phyloP scores from a whole-genome alignment of 225 moss, liverwort and hornwort genomes.

The Anthoceros angustus region DNA sequence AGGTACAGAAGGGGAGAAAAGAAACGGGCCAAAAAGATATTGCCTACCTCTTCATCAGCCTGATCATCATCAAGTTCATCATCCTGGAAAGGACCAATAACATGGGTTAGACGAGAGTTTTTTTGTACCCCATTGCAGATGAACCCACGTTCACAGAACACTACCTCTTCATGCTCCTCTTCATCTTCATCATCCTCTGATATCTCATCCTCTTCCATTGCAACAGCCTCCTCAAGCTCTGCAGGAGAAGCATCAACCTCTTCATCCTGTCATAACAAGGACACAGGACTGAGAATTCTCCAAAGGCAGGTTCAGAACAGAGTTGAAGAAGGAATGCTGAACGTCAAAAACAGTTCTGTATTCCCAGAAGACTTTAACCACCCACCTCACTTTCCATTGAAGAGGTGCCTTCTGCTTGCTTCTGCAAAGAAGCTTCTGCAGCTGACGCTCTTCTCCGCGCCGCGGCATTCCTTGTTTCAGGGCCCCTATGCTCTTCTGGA shows the following conservation, averaged over 20 bases:
- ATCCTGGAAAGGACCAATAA: constrained; percentile 5
- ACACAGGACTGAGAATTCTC: not conserved
- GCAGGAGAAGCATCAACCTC: constrained; percentile 56
- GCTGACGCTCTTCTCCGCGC: constrained; percentile 86
- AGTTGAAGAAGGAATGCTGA: constrained; percentile 9
- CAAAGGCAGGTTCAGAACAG: constrained; percentile 10
- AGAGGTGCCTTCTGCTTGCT: constrained; percentile 33
- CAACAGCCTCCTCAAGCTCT: constrained; percentile 83
- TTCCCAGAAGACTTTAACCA: not conserved
- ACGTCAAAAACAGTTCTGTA: constrained; percentile 8
- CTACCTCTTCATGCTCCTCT: constrained; percentile 80
- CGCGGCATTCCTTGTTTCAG: constrained; percentile 97
- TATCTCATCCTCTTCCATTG: constrained; percentile 86
- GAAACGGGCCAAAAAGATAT: too few species aligned
- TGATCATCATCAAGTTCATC: constrained; percentile 13
- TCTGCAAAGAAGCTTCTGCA: constrained; percentile 44
- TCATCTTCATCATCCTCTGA: constrained; percentile 94
- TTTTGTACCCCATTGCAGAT: not conserved
- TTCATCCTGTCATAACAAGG: constrained; percentile 54
- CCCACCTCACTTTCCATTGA: constrained; percentile 74
- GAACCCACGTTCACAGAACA: constrained; percentile 6
- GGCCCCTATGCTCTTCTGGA: constrained; percentile 66
- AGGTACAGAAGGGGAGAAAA: too few species aligned
- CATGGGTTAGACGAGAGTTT: not conserved
- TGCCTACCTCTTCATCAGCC: constrained; percentile 16